Conservation (phyloP, 495 filamentous ascomycete genomes). For the Talaromyces liani region DNA sequence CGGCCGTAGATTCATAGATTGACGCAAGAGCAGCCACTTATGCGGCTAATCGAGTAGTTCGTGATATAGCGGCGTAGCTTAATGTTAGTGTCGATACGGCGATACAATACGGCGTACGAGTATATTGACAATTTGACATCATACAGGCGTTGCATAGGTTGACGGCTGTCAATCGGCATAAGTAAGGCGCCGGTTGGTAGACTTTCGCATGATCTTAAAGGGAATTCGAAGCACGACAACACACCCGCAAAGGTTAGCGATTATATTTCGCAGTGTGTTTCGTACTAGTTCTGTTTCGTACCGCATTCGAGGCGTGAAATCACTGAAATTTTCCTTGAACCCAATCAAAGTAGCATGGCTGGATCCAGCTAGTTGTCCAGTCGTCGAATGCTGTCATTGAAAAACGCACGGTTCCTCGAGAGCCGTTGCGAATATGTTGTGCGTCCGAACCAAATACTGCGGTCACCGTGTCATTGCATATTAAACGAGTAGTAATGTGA, state of each 20-base stretch:
- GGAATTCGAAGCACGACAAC: no score
- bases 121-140: not conserved
- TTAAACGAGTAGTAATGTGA: not conserved
- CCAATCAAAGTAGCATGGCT: not conserved
- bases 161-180: not conserved
- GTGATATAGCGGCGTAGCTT: constrained; percentile 9
- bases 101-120: not conserved
- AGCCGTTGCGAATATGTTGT: not conserved
- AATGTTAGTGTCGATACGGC: constrained; percentile 6
- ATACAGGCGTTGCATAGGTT: not conserved
- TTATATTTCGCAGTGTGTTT: not conserved
- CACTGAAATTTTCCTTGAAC: not conserved
- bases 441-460: not conserved
- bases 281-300: not conserved
- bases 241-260: not conserved
- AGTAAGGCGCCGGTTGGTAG: not conserved
- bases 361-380: not conserved
- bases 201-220: not conserved
- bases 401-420: not conserved
- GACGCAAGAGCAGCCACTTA: not conserved
- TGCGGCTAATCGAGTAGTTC: constrained; percentile 7
- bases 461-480: not conserved
- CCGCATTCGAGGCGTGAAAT: not conserved
- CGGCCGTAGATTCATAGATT: not conserved
- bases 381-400: not conserved